These are phyloP conservation scores for Lodderomyces orthopsilosis DNA, from an alignment of 1,139 yeast species.

Conservation along the genomic window DNA sequence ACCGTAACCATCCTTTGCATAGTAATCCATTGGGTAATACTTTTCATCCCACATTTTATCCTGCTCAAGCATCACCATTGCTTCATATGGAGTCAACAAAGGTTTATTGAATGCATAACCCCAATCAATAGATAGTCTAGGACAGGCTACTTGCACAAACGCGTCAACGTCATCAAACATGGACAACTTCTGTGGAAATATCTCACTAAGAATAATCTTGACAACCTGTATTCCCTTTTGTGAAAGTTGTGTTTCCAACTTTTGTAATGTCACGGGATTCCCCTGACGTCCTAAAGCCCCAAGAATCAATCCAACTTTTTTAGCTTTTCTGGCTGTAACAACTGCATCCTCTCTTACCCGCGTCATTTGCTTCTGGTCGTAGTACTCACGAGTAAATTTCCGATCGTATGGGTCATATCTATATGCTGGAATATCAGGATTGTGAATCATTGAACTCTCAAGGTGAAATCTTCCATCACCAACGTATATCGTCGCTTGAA, in stretches of 20 bases:
- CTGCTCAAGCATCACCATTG: conserved; percentile 80
- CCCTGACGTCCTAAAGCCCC: conserved; percentile 99
- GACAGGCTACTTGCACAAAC: conserved; percentile 97
- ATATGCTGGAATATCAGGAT: conserved; percentile 87
- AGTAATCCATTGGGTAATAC: conserved; percentile 94
- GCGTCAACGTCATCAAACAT: conserved; percentile 93
- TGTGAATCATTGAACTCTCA: conserved; percentile 96
- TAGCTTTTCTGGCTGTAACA: conserved; percentile 53
- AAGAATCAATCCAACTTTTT: conserved; percentile 75
- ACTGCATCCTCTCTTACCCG: conserved; percentile 75
- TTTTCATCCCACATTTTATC: conserved; percentile 66
- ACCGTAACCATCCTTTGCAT: conserved; percentile 88
- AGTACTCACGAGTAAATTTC: conserved; percentile 83
- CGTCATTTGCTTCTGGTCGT: conserved; percentile 82
- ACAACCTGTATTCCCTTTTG: conserved; percentile 66
- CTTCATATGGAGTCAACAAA: conserved; percentile 90
- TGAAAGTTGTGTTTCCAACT: conserved; percentile 53
- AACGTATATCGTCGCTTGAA: conserved; percentile 80
- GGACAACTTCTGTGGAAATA: conserved; percentile 90
- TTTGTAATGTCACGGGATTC: conserved; percentile 68
- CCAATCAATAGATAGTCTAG: conserved; percentile 95
- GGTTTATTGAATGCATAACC: conserved; percentile 97
- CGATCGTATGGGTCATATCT: conserved; percentile 94
- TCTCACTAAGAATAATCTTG: conserved; percentile 83
- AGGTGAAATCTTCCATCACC: conserved; percentile 98